Evolutionary conservation across 1,284 basidiomycete species (phyloP), one percentile per base, ranked within the genome.

Genomic region (Naganishia albida): DNA sequence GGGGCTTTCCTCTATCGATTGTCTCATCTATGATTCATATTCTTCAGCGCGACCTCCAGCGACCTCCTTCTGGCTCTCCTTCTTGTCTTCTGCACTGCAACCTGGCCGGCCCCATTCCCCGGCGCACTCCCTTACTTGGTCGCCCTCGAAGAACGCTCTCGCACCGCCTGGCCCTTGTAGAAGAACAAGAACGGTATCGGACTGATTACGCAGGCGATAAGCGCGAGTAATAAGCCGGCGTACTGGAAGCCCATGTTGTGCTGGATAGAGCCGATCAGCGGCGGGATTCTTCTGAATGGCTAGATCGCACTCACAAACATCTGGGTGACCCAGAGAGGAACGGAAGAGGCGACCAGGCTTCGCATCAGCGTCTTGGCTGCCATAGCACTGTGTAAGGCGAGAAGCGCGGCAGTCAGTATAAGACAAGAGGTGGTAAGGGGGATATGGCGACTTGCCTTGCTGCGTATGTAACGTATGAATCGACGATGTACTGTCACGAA

Each of bases 321-420:
- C 54, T 69, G 68, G 40, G 70, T 72, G 50, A 73, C 70, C 74
- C 74, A 75, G 34, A 75, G 69, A 12, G 75, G 75, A 7, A 77
- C 73, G 1, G 70, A 69, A 3, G 77, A 79, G 15, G 82, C 82
- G 57, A 78, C 73, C 15, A 80, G 70, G 8, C 77, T 78, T 26
- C 82, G 77, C 57, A 81, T 72, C 26, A 84, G 75, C 0, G 81
- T 82, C 73, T 83, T 83, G 62, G 81, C 81, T 2, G 82, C 80
- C 48, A 82, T 74, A 2, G 79, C 80, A 16, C 76, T 78, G 28
- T 69, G 67, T 15, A 63, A 40, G 28, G 50, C 30, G 18, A 10
- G 18, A 7, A 6, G 15, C 2, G 18, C n/a, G n/a, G 34, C 18
- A 7, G 69, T 69, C 65, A 73, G 75, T 2, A 67, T 56, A 34